A percentile compares a stretch with the other conserved stretches of the same genome.
phyloP scores from a whole-genome alignment of 306 rosid genomes.

The Arachis stenosperma region DNA sequence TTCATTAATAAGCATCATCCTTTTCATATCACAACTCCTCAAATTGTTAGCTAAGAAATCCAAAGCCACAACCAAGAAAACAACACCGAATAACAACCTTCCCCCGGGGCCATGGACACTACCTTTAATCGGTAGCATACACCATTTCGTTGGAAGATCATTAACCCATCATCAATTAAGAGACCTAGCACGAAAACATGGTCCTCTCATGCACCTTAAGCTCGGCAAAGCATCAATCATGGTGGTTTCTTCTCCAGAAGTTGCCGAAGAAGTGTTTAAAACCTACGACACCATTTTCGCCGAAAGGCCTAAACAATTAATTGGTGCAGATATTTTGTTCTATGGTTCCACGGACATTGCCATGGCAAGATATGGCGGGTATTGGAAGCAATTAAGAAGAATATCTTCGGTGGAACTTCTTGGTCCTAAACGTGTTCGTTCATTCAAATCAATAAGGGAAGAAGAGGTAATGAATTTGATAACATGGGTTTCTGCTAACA shows the following conservation, averaged over 20 bases:
- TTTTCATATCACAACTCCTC: conserved; percentile 18
- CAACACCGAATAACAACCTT: background rate
- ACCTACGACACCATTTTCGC: conserved; percentile 41
- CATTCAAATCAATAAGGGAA: conserved; percentile 38
- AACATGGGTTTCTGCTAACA: background rate
- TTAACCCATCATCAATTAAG: conserved; percentile 9
- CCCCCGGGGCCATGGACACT: conserved; percentile 34
- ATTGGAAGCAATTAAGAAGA: conserved; percentile 44
- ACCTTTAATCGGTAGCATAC: conserved; percentile 31
- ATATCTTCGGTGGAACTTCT: conserved; percentile 40
- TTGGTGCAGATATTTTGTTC: conserved; percentile 33
- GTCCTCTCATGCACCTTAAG: conserved; percentile 31
- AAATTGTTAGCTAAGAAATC: background rate
- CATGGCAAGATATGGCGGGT: conserved; percentile 32
- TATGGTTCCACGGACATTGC: conserved; percentile 28
- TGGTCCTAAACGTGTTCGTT: conserved; percentile 39
- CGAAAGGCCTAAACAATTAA: conserved; percentile 35
- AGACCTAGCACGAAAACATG: conserved; percentile 33
- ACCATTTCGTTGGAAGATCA: conserved; percentile 18
- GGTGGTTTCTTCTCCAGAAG: conserved; percentile 33
- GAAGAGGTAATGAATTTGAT: conserved; percentile 32
- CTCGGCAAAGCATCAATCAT: conserved; percentile 21
- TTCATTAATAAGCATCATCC: conserved; percentile 10
- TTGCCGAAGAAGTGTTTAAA: conserved; percentile 40
- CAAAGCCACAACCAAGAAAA: background rate